Conservation (phyloP, 2,329 filamentous ascomycete genomes). For the Colletotrichum gigasporum region DNA sequence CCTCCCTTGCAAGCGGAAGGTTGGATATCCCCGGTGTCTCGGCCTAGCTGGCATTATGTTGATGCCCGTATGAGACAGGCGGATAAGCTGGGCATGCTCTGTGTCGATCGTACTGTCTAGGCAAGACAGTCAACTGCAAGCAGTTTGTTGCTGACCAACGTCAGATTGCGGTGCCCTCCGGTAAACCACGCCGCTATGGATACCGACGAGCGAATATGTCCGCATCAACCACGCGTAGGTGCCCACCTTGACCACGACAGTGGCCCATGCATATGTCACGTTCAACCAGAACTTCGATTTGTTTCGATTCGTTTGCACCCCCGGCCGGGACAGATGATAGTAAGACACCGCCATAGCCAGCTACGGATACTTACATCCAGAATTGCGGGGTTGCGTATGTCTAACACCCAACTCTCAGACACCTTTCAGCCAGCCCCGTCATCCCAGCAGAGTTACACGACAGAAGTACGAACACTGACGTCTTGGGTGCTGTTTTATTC, state of each 20-base stretch:
- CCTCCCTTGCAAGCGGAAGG: background rate
- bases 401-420: slow-evolving; percentile 12
- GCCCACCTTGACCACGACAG: too few species aligned
- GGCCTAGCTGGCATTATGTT: background rate
- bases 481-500: background rate
- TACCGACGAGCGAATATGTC: background rate
- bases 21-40: background rate
- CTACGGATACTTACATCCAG: too few species aligned
- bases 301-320: background rate
- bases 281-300: background rate
- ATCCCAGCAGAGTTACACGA: background rate
- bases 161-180: background rate
- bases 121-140: slow-evolving; percentile 5
- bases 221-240: background rate
- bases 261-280: background rate
- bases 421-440: background rate
- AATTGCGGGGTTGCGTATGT: slow-evolving; percentile 22
- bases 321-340: background rate
- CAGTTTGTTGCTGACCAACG: background rate
- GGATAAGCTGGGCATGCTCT: background rate
- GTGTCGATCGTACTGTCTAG: slow-evolving; percentile 5
- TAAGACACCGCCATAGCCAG: slow-evolving; percentile 6
- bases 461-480: background rate
- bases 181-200: background rate
- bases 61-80: background rate